Evolutionary conservation across 225 moss, liverwort and hornwort species (phyloP), one percentile per base, ranked within the genome.

Genomic region (Pseudoscleropodium purum): DNA sequence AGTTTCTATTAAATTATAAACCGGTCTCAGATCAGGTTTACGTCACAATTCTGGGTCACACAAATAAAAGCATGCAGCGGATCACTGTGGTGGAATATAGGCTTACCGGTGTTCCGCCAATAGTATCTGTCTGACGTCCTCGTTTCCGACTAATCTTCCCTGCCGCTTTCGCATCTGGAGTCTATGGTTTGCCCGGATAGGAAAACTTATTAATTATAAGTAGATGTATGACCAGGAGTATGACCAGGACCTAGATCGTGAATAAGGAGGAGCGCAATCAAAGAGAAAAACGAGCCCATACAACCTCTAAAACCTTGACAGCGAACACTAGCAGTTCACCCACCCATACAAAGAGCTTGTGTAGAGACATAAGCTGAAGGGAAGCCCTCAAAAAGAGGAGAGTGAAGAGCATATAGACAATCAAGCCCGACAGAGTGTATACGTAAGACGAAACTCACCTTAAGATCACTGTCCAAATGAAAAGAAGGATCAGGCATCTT

Each of bases 81-180:
- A 89, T 87, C 74, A 80, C 82, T 81, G 16, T 27, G 74, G 78
- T 81, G 82, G 85, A 88, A 68, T 86, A 83, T 62, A 74, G 36
- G 43, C 93, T 88, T 92, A 94, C 94, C 37, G 91, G 94, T 86
- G 94, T 94, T 90, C 94, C 87, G 78, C 93, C 94, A 62, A 92
- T 82, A 84, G 85, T 73, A 85, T 90, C 85, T 87, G 79, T 29
- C 87, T 89, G 87, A 52, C 94, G 92, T 88, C 43, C 87, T 87
- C 93, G 92, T 82, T 94, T 94, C 84, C 94, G 88, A 93, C 66
- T 29, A 76, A 37, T 54, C 79, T 62, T 90, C 79, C 64, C 84
- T 63, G 43, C n/a, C 56, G 30, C 61, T 88, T 92, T 92, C 57
- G 90, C 87, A 85, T 89, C 92, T 83, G 92, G 90, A 69, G 88